Evolutionary conservation across 345 rosid genomes (phyloP).

Genomic region (Draba incana): DNA sequence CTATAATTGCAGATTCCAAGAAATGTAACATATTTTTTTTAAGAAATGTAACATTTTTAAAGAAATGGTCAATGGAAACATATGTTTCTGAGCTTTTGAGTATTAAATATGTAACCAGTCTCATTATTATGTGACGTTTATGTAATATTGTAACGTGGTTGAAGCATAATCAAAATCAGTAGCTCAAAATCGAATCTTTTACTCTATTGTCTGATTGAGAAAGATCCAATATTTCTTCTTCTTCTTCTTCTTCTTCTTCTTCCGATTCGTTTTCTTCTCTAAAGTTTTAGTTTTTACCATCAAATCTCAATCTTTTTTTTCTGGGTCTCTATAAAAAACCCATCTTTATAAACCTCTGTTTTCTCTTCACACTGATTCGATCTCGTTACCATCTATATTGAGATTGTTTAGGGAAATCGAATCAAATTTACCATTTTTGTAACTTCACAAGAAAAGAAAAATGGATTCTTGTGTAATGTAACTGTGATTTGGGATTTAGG

Average conservation of each 20-base stretch:
- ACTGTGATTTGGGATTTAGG: not conserved
- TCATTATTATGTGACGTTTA: slow-evolving; percentile 6
- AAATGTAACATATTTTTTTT: slow-evolving; percentile 6
- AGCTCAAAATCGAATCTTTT: not conserved
- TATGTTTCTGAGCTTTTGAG: slow-evolving; percentile 2
- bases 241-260: slow-evolving; percentile 16
- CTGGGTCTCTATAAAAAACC: not conserved
- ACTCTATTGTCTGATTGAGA: slow-evolving; percentile 20
- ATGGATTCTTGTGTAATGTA: slow-evolving; percentile 5
- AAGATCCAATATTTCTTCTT: not conserved
- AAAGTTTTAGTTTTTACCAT: slow-evolving; percentile 7
- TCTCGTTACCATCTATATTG: not conserved
- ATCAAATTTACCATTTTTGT: not conserved
- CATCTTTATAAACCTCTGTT: slow-evolving; percentile 1
- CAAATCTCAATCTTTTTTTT: slow-evolving; percentile 5
- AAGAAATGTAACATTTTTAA: slow-evolving; percentile 12
- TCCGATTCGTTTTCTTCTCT: not conserved
- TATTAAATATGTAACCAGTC: slow-evolving; percentile 26
- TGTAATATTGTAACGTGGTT: not conserved
- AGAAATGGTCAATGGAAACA: not conserved
- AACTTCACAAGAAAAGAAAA: not conserved
- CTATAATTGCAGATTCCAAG: slow-evolving; percentile 5
- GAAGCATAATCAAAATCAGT: not conserved
- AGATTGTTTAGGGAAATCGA: not conserved
- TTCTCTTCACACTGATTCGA: slow-evolving; percentile 17